phyloP scores from a whole-genome alignment of 1,284 basidiomycete species.

The Sanghuangporus sanghuang region DNA sequence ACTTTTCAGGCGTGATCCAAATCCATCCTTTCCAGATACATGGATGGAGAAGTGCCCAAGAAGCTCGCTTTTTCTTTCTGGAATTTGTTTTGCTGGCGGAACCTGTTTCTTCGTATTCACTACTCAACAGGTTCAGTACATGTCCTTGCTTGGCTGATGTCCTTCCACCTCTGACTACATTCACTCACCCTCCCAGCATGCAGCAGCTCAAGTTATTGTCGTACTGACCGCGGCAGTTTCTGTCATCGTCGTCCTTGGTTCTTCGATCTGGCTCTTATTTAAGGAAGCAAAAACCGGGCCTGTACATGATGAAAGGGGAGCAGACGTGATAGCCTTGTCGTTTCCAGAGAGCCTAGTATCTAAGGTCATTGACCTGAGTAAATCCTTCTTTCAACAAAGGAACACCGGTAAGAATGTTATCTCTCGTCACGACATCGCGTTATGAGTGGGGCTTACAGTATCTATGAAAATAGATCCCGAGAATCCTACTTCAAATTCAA shows the following conservation, averaged over 20 bases:
- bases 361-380: too few species aligned
- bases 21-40: background rate
- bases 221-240: background rate
- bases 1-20: background rate
- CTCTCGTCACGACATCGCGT: too few species aligned
- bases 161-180: background rate
- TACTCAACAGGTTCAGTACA: background rate
- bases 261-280: background rate
- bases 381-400: too few species aligned
- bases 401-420: too few species aligned
- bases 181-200: background rate
- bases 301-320: background rate
- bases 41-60: slow-evolving; percentile 5
- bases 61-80: background rate
- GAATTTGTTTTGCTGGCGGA: background rate
- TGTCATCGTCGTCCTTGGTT: background rate
- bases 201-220: background rate
- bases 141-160: background rate
- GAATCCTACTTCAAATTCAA: too few species aligned
- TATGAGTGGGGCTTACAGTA: too few species aligned
- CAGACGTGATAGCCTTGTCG: too few species aligned
- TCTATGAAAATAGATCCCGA: too few species aligned
- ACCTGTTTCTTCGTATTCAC: background rate
- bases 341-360: too few species aligned
- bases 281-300: background rate